Base-by-base conservation (phyloP, 495 filamentous ascomycete species). In the Aspergillus panamensis region DNA sequence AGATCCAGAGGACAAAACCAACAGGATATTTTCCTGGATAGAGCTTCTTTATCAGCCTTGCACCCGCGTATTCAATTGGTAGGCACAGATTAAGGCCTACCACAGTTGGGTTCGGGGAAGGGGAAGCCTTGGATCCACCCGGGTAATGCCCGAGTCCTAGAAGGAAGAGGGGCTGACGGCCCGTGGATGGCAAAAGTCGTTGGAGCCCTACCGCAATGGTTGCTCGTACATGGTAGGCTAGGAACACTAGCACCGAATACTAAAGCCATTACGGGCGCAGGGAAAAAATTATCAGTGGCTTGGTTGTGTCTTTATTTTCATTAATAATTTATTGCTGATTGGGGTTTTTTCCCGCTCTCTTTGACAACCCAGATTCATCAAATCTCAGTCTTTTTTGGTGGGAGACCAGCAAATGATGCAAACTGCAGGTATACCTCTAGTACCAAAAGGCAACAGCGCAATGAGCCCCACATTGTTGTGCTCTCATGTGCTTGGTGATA, bases 81-180 rank as follows among this genome's bases (percentile, higher is more conserved):
- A 25, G 12, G 16, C 16, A 40, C 37, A 10, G 37, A 44, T 35
- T 31, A 33, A 44, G 47, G 48, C 47, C 48, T 47, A 44, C 39
- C 47, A 53, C 31, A 40, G 49, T 57, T 61, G 52, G 20, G 31
- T 51, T 62, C 50, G 59, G 59, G 59, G 59, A 57, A 55, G 33
- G 32, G 31, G 40, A 54, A 56, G 25, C 48, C 21, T 35, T 62
- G 49, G 53, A 42, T 56, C 57, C 61, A 63, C 61, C 57, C 61
- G 57, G 61, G 53, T 63, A 60, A 63, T 50, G 61, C 57, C 57
- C 61, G 61, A 63, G 51, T 59, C 45, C 57, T 49, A 29, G 29
- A 61, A 54, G 42, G 51, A 52, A 61, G 62, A 64, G 62, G 62
- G 62, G 62, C 62, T 64, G 62, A 58, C 62, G 62, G 62, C 50